These are phyloP conservation scores for Articulospora tetracladia DNA, from an alignment of 495 filamentous ascomycete species.

Conservation along the genomic window DNA sequence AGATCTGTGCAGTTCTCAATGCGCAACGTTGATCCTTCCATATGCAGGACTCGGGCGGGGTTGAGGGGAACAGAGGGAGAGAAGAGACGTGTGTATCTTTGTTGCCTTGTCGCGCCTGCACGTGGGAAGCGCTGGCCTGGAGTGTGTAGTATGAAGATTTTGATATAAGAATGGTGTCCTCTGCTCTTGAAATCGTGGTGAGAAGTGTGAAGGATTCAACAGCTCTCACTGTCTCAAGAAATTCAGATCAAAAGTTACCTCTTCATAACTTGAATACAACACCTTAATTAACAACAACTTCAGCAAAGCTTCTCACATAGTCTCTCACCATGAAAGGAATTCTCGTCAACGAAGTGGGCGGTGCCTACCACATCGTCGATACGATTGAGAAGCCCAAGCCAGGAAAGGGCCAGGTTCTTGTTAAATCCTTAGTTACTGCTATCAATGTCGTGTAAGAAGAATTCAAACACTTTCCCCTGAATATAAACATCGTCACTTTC, in stretches of 20 bases:
- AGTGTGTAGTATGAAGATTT: not conserved
- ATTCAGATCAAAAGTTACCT: not conserved
- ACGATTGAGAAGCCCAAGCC: slow-evolving; percentile 25
- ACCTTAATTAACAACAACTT: no score
- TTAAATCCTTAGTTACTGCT: slow-evolving; percentile 29
- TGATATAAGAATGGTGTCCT: not conserved
- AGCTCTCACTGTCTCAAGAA: no score
- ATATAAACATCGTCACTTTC: not conserved
- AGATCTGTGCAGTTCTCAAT: not conserved
- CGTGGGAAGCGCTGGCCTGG: not conserved
- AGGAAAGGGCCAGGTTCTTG: slow-evolving; percentile 27
- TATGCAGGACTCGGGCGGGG: not conserved
- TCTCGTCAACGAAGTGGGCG: slow-evolving; percentile 18
- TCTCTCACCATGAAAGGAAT: slow-evolving; percentile 29
- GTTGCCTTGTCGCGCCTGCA: not conserved
- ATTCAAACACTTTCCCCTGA: not conserved
- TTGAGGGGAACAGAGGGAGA: not conserved
- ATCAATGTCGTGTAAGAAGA: slow-evolving; percentile 32
- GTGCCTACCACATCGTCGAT: slow-evolving; percentile 20
- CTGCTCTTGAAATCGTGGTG: not conserved
- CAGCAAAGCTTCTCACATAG: not conserved
- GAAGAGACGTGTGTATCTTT: not conserved
- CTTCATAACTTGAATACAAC: not conserved
- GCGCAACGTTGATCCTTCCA: not conserved
- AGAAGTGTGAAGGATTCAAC: not conserved